phyloP scores from a whole-genome alignment of 148 eudicot species.

The Talinum fruticosum region DNA sequence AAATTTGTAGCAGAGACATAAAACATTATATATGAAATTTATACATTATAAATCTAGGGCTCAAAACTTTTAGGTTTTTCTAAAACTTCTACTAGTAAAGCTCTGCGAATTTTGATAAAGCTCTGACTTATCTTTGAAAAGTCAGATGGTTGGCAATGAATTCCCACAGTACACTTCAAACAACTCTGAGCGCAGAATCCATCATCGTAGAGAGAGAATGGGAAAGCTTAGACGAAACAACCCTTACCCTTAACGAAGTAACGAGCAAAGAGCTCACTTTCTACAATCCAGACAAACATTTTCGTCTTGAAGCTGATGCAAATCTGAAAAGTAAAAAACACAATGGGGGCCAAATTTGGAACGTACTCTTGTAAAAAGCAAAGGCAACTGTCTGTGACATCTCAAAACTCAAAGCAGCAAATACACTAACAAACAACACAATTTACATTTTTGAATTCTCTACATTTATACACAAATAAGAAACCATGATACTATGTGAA shows the following conservation, averaged over 20 bases:
- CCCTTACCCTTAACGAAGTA: neutral
- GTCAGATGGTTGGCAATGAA: neutral
- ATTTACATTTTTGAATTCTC: neutral
- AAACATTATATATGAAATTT: no score
- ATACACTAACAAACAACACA: neutral
- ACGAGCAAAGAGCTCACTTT: neutral
- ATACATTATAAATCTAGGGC: no score
- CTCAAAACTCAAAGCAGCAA: neutral
- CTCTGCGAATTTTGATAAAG: neutral
- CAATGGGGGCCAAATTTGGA: neutral
- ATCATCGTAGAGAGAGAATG: neutral
- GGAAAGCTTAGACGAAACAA: neutral
- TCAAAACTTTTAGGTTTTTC: no score
- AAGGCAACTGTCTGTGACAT: neutral
- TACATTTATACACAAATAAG: neutral
- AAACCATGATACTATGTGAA: constrained; percentile 2
- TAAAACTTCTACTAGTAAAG: no score
- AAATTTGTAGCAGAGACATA: neutral
- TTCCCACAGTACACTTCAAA: neutral
- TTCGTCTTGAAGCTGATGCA: neutral
- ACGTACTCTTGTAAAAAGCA: neutral
- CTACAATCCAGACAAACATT: neutral
- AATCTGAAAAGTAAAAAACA: neutral
- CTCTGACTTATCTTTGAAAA: neutral
- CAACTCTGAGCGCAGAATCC: neutral